phyloP scores from a whole-genome alignment of 345 rosid genomes.

The Mangifera indica region DNA sequence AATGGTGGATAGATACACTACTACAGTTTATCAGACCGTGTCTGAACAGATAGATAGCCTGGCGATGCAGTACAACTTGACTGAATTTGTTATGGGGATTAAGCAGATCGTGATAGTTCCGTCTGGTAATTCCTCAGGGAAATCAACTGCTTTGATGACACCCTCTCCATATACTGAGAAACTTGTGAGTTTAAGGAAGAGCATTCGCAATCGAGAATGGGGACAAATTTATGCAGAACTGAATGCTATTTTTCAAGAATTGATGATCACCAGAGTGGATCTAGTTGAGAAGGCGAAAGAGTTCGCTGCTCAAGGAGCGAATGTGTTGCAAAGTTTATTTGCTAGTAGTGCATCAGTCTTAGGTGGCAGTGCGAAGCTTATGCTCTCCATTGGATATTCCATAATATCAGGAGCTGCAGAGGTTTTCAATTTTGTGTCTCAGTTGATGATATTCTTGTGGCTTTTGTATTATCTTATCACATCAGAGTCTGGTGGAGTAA shows the following conservation, averaged over 20 bases:
- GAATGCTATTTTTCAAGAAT: slow-evolving; percentile 68
- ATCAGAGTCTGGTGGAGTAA: slow-evolving; percentile 93
- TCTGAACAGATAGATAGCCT: slow-evolving; percentile 75
- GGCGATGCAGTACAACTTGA: slow-evolving; percentile 88
- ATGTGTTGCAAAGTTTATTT: slow-evolving; percentile 64
- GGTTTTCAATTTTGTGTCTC: slow-evolving; percentile 85
- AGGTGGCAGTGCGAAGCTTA: slow-evolving; percentile 67
- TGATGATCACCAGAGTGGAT: slow-evolving; percentile 77
- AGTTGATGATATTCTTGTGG: slow-evolving; percentile 80
- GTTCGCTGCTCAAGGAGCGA: slow-evolving; percentile 74
- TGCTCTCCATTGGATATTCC: slow-evolving; percentile 62
- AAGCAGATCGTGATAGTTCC: slow-evolving; percentile 75
- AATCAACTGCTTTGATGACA: slow-evolving; percentile 48
- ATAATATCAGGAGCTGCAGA: slow-evolving; percentile 90
- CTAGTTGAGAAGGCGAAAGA: slow-evolving; percentile 81
- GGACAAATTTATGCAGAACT: slow-evolving; percentile 71
- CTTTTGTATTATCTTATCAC: slow-evolving; percentile 81
- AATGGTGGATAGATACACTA: slow-evolving; percentile 73
- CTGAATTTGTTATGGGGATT: slow-evolving; percentile 82
- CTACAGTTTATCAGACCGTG: slow-evolving; percentile 65
- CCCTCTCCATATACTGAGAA: slow-evolving; percentile 76
- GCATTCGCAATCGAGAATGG: slow-evolving; percentile 63
- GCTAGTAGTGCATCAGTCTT: slow-evolving; percentile 74
- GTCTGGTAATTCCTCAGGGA: slow-evolving; percentile 39
- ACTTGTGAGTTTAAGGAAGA: slow-evolving; percentile 60